Evolutionary conservation across 2,329 filamentous ascomycete species (phyloP).

Genomic region (Pseudogymnoascus sp.): DNA sequence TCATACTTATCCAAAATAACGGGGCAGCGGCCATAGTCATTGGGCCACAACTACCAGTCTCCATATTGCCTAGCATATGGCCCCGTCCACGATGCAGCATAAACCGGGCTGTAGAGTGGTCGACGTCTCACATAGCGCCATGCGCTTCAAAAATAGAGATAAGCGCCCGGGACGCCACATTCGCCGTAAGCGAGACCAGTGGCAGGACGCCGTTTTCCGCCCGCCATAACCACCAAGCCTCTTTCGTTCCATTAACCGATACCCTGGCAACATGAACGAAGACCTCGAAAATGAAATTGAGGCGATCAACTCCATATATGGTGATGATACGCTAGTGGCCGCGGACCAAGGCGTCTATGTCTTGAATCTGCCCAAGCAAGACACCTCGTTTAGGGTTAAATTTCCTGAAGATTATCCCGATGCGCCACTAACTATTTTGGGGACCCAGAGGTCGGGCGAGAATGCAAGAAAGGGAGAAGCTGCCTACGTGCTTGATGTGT

Average conservation of each 20-base stretch:
- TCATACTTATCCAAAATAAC: neutral
- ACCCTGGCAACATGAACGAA: constrained; percentile 24
- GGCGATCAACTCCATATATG: constrained; percentile 81
- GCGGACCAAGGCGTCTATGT: constrained; percentile 43
- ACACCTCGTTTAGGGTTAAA: constrained; percentile 52
- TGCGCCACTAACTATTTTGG: constrained; percentile 63
- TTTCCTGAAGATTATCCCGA: constrained; percentile 72
- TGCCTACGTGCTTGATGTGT: constrained; percentile 59
- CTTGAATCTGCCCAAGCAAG: constrained; percentile 57
- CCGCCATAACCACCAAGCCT: neutral
- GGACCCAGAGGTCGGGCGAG: constrained; percentile 69
- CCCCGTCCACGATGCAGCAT: neutral
- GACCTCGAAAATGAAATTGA: constrained; percentile 64
- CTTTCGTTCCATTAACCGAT: neutral
- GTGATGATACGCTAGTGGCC: constrained; percentile 51
- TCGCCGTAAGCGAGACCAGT: constrained; percentile 6
- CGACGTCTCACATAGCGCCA: neutral
- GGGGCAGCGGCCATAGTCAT: neutral
- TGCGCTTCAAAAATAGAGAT: constrained; percentile 7
- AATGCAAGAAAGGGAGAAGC: constrained; percentile 64
- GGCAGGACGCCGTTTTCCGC: neutral
- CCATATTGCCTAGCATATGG: constrained; percentile 4
- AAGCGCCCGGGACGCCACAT: neutral
- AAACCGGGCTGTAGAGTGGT: constrained; percentile 1
- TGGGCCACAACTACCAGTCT: neutral